Evolutionary conservation across 1,139 yeast genomes (phyloP), one percentile per base, ranked within the genome.

Genomic region (Saccharomycopsis hybrid): DNA sequence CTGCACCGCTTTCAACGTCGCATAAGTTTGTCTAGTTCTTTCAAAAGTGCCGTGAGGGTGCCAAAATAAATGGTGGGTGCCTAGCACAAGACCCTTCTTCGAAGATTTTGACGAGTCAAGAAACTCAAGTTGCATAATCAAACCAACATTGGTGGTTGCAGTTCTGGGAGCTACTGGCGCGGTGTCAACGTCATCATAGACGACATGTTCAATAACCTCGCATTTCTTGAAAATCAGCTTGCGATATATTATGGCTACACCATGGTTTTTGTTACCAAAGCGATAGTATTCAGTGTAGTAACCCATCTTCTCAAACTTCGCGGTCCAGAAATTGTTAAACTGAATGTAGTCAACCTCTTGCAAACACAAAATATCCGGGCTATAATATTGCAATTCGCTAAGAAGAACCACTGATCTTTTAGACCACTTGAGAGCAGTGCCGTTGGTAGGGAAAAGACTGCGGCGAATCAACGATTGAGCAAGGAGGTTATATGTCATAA

Each of bases 21-120:
- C 63, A 55, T 81, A 85, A 7, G 86, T 76, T 62, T 89, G 97
- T 58, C 96, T 73, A 0, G 95, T 82, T 61, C 97, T 73, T 61
- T 88, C 96, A 62, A 73, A 87, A 0, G 96, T 85, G 0, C 96
- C 97, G 65, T 81, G 82, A 3, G 97, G 97, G 64, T 88, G 96
- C 97, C 97, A 89, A 60, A 84, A 89, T 55, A 88, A 64, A 67
- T 89, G 97, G 0, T 95, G 84, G 0, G 96, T 88, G 2, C 95
- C 96, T 1, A 89, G 67, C 1, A 85, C 63, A 1, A 89, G 58
- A 0, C 92, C 88, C 38, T 68, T 69, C 46, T 62, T 65, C 0
- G 58, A 49, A 7, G n/a, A 7, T 3, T 70, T 56, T 1, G 57
- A 58, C 2, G 58, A 53, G 1, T 72, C 69, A 4, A 68, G 67